Conservation (phyloP, 1,139 yeast species). For the Hanseniaspora uvarum region DNA sequence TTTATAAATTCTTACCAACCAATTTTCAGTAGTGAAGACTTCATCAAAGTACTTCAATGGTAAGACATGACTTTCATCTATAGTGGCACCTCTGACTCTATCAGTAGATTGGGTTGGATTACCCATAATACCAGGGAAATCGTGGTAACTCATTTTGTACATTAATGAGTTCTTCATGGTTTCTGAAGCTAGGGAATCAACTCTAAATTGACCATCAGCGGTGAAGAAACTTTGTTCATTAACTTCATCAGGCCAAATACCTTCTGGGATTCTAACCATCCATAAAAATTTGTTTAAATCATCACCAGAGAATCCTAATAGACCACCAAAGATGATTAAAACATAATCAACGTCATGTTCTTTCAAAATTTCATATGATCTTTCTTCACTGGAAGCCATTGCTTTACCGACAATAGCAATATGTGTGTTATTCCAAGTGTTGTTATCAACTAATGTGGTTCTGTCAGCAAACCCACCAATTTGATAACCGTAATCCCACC, state of each 20-base stretch:
- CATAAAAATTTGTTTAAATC: conserved; percentile 93
- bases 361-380: conserved; percentile 74
- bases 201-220: conserved; percentile 73
- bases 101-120: conserved; percentile 58
- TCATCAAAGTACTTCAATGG: conserved; percentile 75
- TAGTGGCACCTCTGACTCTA: conserved; percentile 76
- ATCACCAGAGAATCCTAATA: conserved; percentile 90
- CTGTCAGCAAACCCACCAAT: conserved; percentile 99
- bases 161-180: conserved; percentile 82
- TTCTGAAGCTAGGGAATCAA: conserved; percentile 69
- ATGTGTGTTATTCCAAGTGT: conserved; percentile 99
- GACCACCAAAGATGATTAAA: conserved; percentile 86
- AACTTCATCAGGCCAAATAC: conserved; percentile 98
- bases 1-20: conserved; percentile 92
- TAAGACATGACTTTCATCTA: conserved; percentile 49
- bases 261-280: conserved; percentile 99
- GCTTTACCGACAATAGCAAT: conserved; percentile 99
- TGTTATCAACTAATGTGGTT: conserved; percentile 95
- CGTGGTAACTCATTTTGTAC: conserved; percentile 91
- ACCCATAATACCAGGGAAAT: conserved; percentile 64
- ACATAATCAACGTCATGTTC: conserved; percentile 94
- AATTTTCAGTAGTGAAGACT: conserved; percentile 89
- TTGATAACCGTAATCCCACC: conserved; percentile 99
- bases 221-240: conserved; percentile 78
- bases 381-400: conserved; percentile 82